phyloP scores from a whole-genome alignment of 371 early-diverging fungal species.

The Zopfochytrium polystomum region DNA sequence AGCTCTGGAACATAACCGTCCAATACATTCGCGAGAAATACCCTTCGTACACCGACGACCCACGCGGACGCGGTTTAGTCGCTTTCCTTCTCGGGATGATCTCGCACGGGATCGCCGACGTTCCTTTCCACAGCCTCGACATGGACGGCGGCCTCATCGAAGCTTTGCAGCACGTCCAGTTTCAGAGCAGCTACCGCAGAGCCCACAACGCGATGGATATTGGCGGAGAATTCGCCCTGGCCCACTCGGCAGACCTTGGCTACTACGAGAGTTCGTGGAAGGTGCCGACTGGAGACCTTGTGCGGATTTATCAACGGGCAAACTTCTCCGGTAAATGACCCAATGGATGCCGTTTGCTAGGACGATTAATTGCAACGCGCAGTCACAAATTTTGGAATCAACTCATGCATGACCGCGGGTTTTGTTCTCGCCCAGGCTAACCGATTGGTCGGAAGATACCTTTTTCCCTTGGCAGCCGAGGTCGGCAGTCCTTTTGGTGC shows the following conservation, averaged over 20 bases:
- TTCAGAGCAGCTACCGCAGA: constrained; percentile 52
- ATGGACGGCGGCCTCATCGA: constrained; percentile 68
- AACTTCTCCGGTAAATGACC: no score
- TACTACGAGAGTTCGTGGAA: constrained; percentile 53
- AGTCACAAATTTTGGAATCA: constrained; percentile 36
- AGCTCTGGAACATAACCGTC: constrained; percentile 67
- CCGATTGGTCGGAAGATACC: constrained; percentile 26
- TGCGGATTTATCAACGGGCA: constrained; percentile 63
- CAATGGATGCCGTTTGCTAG: no score
- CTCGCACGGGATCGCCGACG: constrained; percentile 80
- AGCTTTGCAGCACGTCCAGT: constrained; percentile 61
- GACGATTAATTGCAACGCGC: no score
- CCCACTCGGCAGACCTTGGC: constrained; percentile 47
- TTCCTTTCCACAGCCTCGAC: constrained; percentile 78
- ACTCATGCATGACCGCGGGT: constrained; percentile 28
- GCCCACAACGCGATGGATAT: constrained; percentile 76
- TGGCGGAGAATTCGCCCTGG: constrained; percentile 77
- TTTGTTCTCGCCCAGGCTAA: constrained; percentile 27
- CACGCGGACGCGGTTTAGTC: constrained; percentile 37
- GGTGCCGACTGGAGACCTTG: constrained; percentile 71
- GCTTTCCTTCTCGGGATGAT: constrained; percentile 77
- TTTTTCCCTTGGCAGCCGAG: constrained; percentile 59
- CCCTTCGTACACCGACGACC: constrained; percentile 11
- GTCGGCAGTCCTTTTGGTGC: constrained; percentile 20
- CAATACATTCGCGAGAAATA: constrained; percentile 58